A percentile compares a stretch with the other conserved stretches of the same genome.
phyloP scores from a whole-genome alignment of 192 early-diverging fungal genomes.

The Entomortierella chlamydospora region DNA sequence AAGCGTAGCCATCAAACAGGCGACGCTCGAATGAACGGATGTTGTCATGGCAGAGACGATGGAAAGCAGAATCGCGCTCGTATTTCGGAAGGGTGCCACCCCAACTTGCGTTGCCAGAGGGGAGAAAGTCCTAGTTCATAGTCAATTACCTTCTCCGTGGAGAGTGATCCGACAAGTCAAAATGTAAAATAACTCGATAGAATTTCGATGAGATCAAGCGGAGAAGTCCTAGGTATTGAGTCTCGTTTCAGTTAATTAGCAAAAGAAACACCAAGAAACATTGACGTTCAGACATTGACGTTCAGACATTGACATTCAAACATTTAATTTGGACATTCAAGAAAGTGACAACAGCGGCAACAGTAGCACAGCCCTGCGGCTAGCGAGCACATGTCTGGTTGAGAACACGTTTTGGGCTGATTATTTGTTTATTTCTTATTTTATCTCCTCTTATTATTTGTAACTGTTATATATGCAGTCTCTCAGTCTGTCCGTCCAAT shows the following conservation, averaged over 20 bases:
- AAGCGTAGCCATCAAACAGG: conserved; percentile 11
- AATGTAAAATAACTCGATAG: not conserved
- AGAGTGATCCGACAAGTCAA: too few species aligned
- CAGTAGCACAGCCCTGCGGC: too few species aligned
- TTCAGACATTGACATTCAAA: too few species aligned
- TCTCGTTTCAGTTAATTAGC: not conserved
- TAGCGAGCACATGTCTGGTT: too few species aligned
- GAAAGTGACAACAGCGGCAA: too few species aligned
- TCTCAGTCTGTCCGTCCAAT: conserved; percentile 15
- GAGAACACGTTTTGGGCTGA: too few species aligned
- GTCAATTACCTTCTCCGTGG: too few species aligned
- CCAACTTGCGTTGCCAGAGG: not conserved
- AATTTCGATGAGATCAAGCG: not conserved
- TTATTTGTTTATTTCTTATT: too few species aligned
- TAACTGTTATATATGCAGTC: not conserved
- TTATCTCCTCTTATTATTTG: too few species aligned
- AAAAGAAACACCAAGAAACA: too few species aligned
- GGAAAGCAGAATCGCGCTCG: not conserved
- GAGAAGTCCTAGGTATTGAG: not conserved
- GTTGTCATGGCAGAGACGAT: not conserved
- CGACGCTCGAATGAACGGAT: conserved; percentile 6
- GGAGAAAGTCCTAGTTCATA: not conserved
- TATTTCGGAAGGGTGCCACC: not conserved
- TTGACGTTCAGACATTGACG: too few species aligned
- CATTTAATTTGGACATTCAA: too few species aligned